These are phyloP conservation scores for Amanita thiersii DNA, from an alignment of 768 basidiomycete genomes.

Conservation along the genomic window DNA sequence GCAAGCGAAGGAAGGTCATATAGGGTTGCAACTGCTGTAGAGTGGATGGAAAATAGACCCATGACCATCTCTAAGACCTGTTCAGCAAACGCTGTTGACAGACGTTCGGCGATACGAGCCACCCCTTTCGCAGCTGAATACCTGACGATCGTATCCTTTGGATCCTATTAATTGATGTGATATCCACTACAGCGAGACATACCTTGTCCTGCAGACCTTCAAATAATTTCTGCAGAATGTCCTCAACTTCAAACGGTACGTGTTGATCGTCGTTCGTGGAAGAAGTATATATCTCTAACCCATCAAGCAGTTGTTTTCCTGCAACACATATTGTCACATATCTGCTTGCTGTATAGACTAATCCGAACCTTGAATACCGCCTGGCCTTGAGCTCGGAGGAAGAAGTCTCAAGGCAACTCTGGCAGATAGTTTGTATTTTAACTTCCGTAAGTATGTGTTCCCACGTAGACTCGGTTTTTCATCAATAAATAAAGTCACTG, in stretches of 20 bases:
- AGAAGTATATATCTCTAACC: slow-evolving; percentile 8
- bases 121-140: slow-evolving; percentile 93
- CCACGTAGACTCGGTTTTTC: slow-evolving; percentile 28
- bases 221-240: slow-evolving; percentile 65
- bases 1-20: slow-evolving; percentile 72
- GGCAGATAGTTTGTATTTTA: slow-evolving; percentile 57
- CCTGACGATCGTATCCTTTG: slow-evolving; percentile 87
- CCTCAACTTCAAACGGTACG: slow-evolving; percentile 74
- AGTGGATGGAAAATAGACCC: slow-evolving; percentile 70
- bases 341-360: neutral
- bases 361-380: neutral
- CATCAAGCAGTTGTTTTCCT: neutral
- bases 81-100: slow-evolving; percentile 64
- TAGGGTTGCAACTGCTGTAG: slow-evolving; percentile 49
- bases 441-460: slow-evolving; percentile 67
- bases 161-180: slow-evolving; percentile 5
- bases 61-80: slow-evolving; percentile 83
- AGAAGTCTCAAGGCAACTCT: slow-evolving; percentile 57
- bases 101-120: slow-evolving; percentile 73
- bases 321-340: neutral
- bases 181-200: slow-evolving; percentile 11
- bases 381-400: slow-evolving; percentile 29
- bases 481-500: slow-evolving; percentile 35
- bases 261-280: slow-evolving; percentile 40
- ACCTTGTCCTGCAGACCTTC: slow-evolving; percentile 77